phyloP scores from a whole-genome alignment of 2,329 filamentous ascomycete species.

The Trichoderma lentiforme region DNA sequence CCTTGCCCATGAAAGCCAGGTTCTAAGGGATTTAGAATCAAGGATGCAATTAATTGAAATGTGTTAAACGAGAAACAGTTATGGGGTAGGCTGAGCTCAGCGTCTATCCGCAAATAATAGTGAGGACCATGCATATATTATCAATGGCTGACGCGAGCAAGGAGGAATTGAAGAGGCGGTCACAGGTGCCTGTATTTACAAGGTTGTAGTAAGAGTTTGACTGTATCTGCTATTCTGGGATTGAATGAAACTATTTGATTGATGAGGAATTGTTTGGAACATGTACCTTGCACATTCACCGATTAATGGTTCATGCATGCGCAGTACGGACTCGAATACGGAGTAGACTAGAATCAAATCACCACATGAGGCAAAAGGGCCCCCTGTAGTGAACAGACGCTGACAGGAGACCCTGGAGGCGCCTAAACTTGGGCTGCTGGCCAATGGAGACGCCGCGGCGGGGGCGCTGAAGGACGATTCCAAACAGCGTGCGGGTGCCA shows the following conservation, averaged over 20 bases:
- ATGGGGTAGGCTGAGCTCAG: neutral
- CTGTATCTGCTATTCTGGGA: neutral
- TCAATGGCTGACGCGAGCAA: neutral
- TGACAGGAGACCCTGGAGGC: neutral
- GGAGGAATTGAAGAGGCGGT: neutral
- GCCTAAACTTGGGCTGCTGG: neutral
- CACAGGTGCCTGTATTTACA: neutral
- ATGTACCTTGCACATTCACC: neutral
- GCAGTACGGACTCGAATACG: neutral
- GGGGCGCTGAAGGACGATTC: conserved; percentile 6
- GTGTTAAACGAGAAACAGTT: neutral
- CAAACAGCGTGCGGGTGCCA: neutral
- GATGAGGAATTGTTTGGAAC: neutral
- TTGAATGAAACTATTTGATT: neutral
- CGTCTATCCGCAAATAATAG: neutral
- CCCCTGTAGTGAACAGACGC: neutral
- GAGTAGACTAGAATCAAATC: neutral
- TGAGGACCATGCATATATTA: neutral
- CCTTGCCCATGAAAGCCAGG: neutral
- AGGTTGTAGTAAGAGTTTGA: neutral
- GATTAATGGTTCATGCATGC: neutral
- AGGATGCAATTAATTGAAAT: neutral
- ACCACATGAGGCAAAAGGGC: neutral
- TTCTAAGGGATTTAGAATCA: neutral
- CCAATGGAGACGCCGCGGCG: neutral